These are phyloP conservation scores for Picochlorum sp. DNA, from an alignment of 139 green algal species.

Conservation along the genomic window DNA sequence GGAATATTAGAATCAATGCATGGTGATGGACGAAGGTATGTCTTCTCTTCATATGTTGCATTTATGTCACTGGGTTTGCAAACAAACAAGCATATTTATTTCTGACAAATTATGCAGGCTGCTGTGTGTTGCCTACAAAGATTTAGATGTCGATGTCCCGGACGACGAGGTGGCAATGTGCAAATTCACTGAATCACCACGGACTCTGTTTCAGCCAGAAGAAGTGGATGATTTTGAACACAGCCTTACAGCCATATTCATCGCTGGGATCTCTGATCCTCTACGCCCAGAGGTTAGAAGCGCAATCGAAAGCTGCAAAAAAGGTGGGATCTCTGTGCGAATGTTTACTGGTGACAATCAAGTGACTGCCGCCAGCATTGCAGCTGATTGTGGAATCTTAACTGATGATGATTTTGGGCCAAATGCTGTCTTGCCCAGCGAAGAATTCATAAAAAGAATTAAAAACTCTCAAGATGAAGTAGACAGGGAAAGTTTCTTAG, in stretches of 20 bases:
- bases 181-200: background rate
- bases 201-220: conserved; percentile 2
- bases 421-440: conserved; percentile 51
- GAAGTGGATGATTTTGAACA: conserved; percentile 23
- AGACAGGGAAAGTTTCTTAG: conserved; percentile 43
- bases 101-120: conserved; percentile 28
- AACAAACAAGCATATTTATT: background rate
- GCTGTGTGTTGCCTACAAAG: conserved; percentile 65
- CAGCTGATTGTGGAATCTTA: conserved; percentile 75
- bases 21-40: conserved; percentile 16
- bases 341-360: conserved; percentile 97
- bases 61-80: background rate
- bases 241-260: conserved; percentile 34
- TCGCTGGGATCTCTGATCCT: conserved; percentile 75
- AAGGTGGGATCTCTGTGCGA: conserved; percentile 82
- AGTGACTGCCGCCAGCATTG: conserved; percentile 77
- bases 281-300: conserved; percentile 59
- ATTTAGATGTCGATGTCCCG: conserved; percentile 32
- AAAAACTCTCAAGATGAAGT: conserved; percentile 45
- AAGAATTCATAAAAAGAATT: conserved; percentile 48
- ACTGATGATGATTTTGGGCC: conserved; percentile 3
- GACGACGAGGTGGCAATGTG: conserved; percentile 4
- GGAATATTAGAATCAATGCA: conserved; percentile 29
- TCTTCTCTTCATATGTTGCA: background rate
- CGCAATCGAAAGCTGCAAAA: conserved; percentile 69